Evolutionary conservation across 306 rosid genomes (phyloP).

Genomic region (Cucurbita argyrosperma): DNA sequence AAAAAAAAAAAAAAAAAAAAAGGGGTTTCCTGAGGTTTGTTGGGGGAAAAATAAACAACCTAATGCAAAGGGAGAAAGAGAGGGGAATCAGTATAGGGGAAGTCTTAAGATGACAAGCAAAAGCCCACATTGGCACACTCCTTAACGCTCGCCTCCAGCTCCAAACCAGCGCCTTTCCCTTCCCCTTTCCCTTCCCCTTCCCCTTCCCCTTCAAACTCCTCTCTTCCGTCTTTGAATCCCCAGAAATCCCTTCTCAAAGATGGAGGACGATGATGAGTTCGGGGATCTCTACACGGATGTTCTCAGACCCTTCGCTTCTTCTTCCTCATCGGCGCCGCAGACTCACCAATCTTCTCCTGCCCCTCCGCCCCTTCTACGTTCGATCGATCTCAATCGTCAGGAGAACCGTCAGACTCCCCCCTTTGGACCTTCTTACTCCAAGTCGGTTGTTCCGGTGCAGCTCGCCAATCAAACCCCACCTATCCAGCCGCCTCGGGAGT

Average conservation of each 20-base stretch:
- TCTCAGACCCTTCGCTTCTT: conserved; percentile 46
- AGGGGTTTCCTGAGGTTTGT: no score
- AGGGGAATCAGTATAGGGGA: background rate
- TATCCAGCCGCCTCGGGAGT: conserved; percentile 3
- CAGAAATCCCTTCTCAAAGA: conserved; percentile 2
- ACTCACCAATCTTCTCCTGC: background rate
- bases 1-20: no score
- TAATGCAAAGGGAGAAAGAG: background rate
- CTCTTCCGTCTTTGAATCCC: background rate
- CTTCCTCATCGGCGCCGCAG: conserved; percentile 25
- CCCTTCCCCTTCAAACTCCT: background rate
- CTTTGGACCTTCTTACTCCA: conserved; percentile 19
- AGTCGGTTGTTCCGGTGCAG: conserved; percentile 12
- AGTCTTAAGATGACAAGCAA: background rate
- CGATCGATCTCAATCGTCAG: conserved; percentile 57
- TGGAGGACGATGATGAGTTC: conserved; percentile 99
- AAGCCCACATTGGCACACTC: conserved; percentile 4
- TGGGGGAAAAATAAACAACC: background rate
- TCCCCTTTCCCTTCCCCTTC: no score
- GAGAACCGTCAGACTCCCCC: conserved; percentile 23
- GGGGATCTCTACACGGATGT: conserved; percentile 97
- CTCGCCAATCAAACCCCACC: conserved; percentile 21
- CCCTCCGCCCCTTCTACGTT: conserved; percentile 16
- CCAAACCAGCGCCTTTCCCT: conserved; percentile 13
- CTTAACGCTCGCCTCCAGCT: conserved; percentile 5